These are phyloP conservation scores for Hibiscus syriacus DNA, from an alignment of 345 rosid genomes.

Conservation along the genomic window DNA sequence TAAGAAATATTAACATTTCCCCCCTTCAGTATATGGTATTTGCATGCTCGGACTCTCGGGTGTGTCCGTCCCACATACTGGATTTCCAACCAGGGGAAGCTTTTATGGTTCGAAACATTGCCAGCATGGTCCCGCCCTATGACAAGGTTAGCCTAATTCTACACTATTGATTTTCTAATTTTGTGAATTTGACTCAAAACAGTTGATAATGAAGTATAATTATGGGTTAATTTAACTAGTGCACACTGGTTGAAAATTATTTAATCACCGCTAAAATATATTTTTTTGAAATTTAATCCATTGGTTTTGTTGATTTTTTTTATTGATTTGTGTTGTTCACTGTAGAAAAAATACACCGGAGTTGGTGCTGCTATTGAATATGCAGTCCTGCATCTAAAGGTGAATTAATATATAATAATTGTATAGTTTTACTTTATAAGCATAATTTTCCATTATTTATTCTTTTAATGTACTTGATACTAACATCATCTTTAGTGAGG, in stretches of 20 bases:
- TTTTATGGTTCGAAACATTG: slow-evolving; percentile 90
- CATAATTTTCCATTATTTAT: background rate
- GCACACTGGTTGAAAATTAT: background rate
- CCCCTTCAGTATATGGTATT: slow-evolving; percentile 93
- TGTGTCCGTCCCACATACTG: slow-evolving; percentile 87
- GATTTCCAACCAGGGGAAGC: slow-evolving; percentile 97
- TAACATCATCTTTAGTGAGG: background rate
- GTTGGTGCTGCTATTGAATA: slow-evolving; percentile 96
- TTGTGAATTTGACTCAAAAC: background rate
- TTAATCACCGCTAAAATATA: background rate
- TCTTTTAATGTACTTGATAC: background rate
- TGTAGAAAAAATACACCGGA: slow-evolving; percentile 58
- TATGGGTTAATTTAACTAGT: background rate
- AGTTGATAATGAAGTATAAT: background rate
- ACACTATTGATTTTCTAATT: background rate
- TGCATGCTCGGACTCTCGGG: slow-evolving; percentile 97
- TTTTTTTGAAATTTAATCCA: background rate
- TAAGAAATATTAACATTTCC: too few species aligned
- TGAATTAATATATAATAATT: slow-evolving; percentile 11
- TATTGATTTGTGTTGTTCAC: slow-evolving; percentile 7
- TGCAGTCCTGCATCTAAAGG: slow-evolving; percentile 85
- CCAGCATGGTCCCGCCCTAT: slow-evolving; percentile 88
- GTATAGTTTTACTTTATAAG: background rate
- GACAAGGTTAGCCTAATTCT: slow-evolving; percentile 42
- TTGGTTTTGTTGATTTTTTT: background rate